Conservation (phyloP, 768 basidiomycete species). For the Calocera cornea region DNA sequence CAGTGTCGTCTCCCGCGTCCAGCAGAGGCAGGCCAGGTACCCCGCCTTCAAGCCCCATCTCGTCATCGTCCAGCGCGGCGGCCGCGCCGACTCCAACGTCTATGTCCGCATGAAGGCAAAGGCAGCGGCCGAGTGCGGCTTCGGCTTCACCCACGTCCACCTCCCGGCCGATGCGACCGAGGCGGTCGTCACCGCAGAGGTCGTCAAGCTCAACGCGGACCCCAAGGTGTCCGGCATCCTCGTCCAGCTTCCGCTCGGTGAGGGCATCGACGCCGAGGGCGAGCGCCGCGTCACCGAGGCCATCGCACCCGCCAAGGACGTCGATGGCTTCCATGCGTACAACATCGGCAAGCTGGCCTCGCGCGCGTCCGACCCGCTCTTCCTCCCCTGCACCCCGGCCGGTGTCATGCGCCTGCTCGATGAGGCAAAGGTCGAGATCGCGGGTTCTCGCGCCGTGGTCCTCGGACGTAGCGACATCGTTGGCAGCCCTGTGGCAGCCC, state of each 20-base stretch:
- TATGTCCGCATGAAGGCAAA: conserved; percentile 98
- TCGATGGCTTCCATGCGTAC: conserved; percentile 98
- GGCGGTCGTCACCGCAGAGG: conserved; percentile 60
- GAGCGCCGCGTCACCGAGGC: conserved; percentile 91
- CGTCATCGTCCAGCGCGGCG: conserved; percentile 87
- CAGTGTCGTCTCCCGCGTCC: conserved; percentile 57
- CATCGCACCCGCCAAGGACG: conserved; percentile 85
- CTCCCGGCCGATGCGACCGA: conserved; percentile 56
- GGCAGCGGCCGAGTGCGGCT: conserved; percentile 87
- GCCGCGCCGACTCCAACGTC: conserved; percentile 74
- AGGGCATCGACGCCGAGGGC: conserved; percentile 64
- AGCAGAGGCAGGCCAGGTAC: conserved; percentile 43
- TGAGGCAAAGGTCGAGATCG: conserved; percentile 60
- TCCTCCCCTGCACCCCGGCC: conserved; percentile 88
- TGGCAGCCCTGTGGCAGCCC: conserved; percentile 83
- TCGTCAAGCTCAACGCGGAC: conserved; percentile 73
- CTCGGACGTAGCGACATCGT: conserved; percentile 97
- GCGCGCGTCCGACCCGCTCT: conserved; percentile 75
- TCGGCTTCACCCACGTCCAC: conserved; percentile 65
- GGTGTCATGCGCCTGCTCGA: conserved; percentile 86
- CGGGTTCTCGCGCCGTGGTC: conserved; percentile 76
- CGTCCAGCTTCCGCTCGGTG: conserved; percentile 87
- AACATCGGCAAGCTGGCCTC: conserved; percentile 94
- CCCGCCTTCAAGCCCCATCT: conserved; percentile 88
- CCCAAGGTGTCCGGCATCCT: conserved; percentile 74